These are phyloP conservation scores for Mycena crocata DNA, from an alignment of 768 basidiomycete species.

Conservation along the genomic window DNA sequence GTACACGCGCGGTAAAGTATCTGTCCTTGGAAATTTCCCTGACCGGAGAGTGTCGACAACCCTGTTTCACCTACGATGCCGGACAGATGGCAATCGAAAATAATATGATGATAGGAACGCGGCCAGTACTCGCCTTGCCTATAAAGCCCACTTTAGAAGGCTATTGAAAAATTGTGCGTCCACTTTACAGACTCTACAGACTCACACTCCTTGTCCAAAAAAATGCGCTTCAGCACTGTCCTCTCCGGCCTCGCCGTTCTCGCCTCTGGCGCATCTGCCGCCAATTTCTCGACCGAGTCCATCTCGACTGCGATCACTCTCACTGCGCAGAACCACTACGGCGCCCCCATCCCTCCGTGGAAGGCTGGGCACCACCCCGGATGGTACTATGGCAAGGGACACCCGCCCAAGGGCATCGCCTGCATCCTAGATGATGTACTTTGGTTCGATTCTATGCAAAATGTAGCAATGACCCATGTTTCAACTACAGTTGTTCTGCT, in stretches of 20 bases:
- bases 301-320: conserved; percentile 12
- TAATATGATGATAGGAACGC: conserved; percentile 10
- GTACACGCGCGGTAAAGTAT: not conserved
- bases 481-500: conserved; percentile 36
- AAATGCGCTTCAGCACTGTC: conserved; percentile 31
- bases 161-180: conserved; percentile 22
- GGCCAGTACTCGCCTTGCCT: not conserved
- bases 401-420: conserved; percentile 2
- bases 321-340: conserved; percentile 42
- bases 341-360: conserved; percentile 51
- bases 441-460: not conserved
- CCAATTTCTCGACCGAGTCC: not conserved
- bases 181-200: conserved; percentile 19
- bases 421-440: conserved; percentile 16
- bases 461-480: not conserved
- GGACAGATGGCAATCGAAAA: conserved; percentile 16
- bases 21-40: not conserved
- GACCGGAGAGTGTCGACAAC: not conserved
- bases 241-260: conserved; percentile 22
- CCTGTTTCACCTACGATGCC: conserved; percentile 9
- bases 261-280: conserved; percentile 17
- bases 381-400: conserved; percentile 50
- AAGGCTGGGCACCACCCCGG: conserved; percentile 42
- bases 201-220: conserved; percentile 4
- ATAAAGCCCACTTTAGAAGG: conserved; percentile 9